Conservation (phyloP, 202 grass and related monocot species). For the Miscanthus sacchariflorus region DNA sequence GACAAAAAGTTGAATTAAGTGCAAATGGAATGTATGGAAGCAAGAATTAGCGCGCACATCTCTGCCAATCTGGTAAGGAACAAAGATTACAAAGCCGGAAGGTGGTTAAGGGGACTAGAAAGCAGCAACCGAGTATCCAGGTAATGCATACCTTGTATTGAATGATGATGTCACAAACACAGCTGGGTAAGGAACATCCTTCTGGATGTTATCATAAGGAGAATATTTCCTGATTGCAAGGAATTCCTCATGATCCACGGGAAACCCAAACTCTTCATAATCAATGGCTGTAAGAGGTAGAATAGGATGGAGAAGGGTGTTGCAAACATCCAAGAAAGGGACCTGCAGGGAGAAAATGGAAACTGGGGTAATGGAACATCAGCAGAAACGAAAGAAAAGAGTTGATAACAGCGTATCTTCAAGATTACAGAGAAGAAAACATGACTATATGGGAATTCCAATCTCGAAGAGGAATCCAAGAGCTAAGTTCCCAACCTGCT, state of each 20-base stretch:
- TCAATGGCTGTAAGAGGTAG: conserved; percentile 91
- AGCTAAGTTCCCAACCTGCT: conserved; percentile 14
- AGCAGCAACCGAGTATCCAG: conserved; percentile 28
- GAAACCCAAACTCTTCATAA: conserved; percentile 97
- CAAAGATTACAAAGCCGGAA: conserved; percentile 25
- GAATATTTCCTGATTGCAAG: conserved; percentile 91
- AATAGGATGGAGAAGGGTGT: conserved; percentile 89
- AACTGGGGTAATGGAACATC: conserved; percentile 21
- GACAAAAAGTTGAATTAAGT: neutral
- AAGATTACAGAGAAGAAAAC: conserved; percentile 17
- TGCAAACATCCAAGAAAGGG: conserved; percentile 97
- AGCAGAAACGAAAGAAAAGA: conserved; percentile 24
- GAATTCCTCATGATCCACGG: conserved; percentile 87
- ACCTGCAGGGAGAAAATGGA: conserved; percentile 56
- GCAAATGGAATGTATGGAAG: neutral
- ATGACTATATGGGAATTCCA: conserved; percentile 26
- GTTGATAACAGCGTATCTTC: conserved; percentile 13
- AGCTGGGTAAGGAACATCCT: conserved; percentile 85
- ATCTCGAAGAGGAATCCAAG: conserved; percentile 15
- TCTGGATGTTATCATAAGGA: conserved; percentile 95
- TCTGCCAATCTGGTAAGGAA: conserved; percentile 12
- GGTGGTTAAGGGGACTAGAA: neutral
- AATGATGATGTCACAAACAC: conserved; percentile 95
- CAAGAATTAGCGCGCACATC: neutral
- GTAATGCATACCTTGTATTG: conserved; percentile 70